These are phyloP conservation scores for Gentiana macrophylla DNA, from an alignment of 257 asterid species.

Conservation along the genomic window DNA sequence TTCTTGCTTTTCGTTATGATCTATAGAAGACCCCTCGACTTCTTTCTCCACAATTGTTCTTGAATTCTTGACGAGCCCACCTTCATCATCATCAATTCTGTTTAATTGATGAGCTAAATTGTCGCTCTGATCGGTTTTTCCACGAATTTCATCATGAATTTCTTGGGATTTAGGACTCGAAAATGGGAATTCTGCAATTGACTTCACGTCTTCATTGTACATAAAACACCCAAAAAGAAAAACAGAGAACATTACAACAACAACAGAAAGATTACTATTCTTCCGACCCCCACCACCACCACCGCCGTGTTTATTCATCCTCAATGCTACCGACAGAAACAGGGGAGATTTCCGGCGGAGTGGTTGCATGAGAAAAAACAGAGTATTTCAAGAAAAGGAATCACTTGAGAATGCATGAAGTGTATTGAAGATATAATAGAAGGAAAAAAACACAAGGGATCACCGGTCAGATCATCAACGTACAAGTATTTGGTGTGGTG, in stretches of 20 bases:
- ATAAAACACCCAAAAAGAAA: too few species aligned
- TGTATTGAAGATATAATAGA: slow-evolving; percentile 12
- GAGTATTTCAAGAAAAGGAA: neutral
- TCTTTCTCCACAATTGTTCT: slow-evolving; percentile 49
- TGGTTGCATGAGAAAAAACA: slow-evolving; percentile 39
- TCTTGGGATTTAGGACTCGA: slow-evolving; percentile 16
- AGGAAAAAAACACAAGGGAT: slow-evolving; percentile 1
- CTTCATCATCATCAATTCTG: slow-evolving; percentile 13
- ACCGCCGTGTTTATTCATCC: slow-evolving; percentile 35
- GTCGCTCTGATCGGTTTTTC: neutral
- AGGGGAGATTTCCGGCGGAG: slow-evolving; percentile 49
- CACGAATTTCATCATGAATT: slow-evolving; percentile 8
- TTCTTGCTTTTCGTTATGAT: slow-evolving; percentile 6
- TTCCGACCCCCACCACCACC: slow-evolving; percentile 23
- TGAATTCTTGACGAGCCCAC: slow-evolving; percentile 34
- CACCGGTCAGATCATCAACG: neutral
- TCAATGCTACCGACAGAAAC: slow-evolving; percentile 19
- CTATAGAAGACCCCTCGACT: slow-evolving; percentile 3
- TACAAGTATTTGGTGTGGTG: neutral
- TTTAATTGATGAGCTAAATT: neutral
- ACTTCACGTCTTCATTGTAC: too few species aligned
- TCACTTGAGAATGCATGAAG: slow-evolving; percentile 5
- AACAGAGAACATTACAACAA: slow-evolving; percentile 39
- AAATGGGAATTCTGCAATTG: neutral
- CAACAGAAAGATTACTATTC: slow-evolving; percentile 35